phyloP scores from a whole-genome alignment of 441 rosid species.

The Cnidoscolus chayamansa region DNA sequence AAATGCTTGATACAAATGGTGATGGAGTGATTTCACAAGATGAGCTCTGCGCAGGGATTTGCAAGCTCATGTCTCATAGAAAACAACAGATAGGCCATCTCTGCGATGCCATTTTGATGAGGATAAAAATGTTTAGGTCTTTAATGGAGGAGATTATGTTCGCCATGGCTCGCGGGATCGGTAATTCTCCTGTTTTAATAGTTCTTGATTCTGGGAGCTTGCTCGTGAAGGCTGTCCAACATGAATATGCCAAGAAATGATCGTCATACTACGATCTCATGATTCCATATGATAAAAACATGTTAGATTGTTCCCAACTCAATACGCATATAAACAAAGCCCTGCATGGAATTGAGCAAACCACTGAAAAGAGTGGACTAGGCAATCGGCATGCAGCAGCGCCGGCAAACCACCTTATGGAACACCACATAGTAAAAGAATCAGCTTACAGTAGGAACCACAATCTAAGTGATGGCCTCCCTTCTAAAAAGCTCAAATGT shows the following conservation, averaged over 20 bases:
- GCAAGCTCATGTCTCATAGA: constrained; percentile 9
- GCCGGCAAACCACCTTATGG: too few species aligned
- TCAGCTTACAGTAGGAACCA: too few species aligned
- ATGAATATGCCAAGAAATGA: constrained; percentile 23
- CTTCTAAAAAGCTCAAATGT: too few species aligned
- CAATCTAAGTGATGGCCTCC: too few species aligned
- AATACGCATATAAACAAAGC: too few species aligned
- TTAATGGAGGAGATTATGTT: constrained; percentile 41
- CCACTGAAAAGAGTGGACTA: too few species aligned
- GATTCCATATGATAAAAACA: too few species aligned
- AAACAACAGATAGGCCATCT: constrained; percentile 6
- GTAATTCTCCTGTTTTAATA: constrained; percentile 36
- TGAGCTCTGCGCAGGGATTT: constrained; percentile 24
- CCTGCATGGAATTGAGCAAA: too few species aligned
- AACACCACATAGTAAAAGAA: too few species aligned
- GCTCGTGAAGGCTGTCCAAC: constrained; percentile 45
- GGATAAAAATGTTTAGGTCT: constrained; percentile 26
- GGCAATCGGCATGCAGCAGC: too few species aligned
- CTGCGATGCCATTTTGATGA: constrained; percentile 21
- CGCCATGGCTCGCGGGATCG: constrained; percentile 44
- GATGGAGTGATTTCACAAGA: constrained; percentile 24
- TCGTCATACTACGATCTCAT: neutral
- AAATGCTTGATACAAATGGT: constrained; percentile 19
- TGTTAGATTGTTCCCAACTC: too few species aligned
- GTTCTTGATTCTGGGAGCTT: constrained; percentile 39